Base-by-base conservation (phyloP, 805 yeast genomes). In the Saccharomycopsis guyanensis region DNA sequence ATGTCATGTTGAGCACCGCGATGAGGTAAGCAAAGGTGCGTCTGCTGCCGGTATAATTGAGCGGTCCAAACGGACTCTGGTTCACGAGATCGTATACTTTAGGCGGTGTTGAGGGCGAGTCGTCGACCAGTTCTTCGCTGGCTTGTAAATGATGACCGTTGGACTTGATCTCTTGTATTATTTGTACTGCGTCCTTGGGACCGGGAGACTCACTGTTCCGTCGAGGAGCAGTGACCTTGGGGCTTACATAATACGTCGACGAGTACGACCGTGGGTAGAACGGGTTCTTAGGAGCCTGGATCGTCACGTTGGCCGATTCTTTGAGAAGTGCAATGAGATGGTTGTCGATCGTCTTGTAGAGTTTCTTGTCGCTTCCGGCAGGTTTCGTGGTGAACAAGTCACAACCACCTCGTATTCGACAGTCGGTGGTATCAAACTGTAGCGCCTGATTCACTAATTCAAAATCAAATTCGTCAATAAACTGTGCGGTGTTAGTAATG, bases 321-420 rank as follows among this genome's bases (percentile, higher is more conserved):
- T 43, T 37, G 18, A 49, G 32, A 7, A 49, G 10, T 7, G 20
- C 20, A 32, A 33, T 40, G 3, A 51, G 24, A 57, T 86, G 91
- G 55, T 82, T 78, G 60, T 88, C 97, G 37, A 93, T 79, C 0
- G 89, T 79, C 62, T 87, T 86, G 69, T 85, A 87, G 24, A 91
- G 73, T 63, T 89, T 89, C 55, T 88, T 75, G 63, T 93, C 98
- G 1, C 91, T 74, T 1, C 93, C 86, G 20, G 89, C 86, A 1
- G 96, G 88, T 58, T 91, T 93, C 1, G 98, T 93, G 1, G 97
- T 86, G 59, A 87, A 93, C 41, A 93, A 72, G 59, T 93, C 98
- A 60, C 96, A 82, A 22, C 95, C 88, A 10, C 97, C 97, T 46
- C 76, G 75, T 34, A 93, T 78, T 55, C 74, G 81, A 57, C 84